Conservation (phyloP, 352 stramenopile species). For the Phytophthora ramorum region DNA sequence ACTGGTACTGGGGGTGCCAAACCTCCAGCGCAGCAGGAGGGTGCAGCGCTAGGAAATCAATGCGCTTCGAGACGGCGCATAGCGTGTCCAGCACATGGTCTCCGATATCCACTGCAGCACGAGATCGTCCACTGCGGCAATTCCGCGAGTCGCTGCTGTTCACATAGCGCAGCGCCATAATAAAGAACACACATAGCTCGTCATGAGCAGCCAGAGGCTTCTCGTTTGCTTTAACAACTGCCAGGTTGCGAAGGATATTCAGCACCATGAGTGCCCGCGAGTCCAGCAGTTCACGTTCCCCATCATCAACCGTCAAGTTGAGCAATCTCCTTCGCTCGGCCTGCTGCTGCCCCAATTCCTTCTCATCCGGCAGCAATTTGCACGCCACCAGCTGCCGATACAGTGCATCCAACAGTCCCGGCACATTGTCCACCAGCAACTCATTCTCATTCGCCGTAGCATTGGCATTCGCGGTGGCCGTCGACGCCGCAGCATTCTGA, state of each 20-base stretch:
- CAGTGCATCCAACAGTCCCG: constrained; percentile 75
- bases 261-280: constrained; percentile 63
- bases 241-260: constrained; percentile 84
- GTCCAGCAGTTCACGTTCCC: constrained; percentile 62
- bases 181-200: constrained; percentile 68
- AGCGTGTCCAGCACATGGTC: constrained; percentile 82
- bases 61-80: constrained; percentile 71
- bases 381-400: constrained; percentile 72
- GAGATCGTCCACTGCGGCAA: constrained; percentile 26
- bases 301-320: constrained; percentile 49
- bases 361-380: constrained; percentile 50
- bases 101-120: constrained; percentile 54
- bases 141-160: constrained; percentile 34
- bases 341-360: constrained; percentile 21
- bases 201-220: constrained; percentile 70
- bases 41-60: constrained; percentile 74
- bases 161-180: constrained; percentile 60
- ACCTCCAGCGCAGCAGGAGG: constrained; percentile 58
- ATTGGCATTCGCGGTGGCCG: constrained; percentile 23
- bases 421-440: constrained; percentile 70
- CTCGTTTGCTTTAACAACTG: constrained; percentile 77
- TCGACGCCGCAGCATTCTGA: constrained; percentile 7
- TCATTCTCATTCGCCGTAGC: constrained; percentile 56
- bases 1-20: constrained; percentile 69
- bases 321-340: constrained; percentile 45